Evolutionary conservation across 352 stramenopile genomes (phyloP).

Genomic region (Globisporangium canariense): DNA sequence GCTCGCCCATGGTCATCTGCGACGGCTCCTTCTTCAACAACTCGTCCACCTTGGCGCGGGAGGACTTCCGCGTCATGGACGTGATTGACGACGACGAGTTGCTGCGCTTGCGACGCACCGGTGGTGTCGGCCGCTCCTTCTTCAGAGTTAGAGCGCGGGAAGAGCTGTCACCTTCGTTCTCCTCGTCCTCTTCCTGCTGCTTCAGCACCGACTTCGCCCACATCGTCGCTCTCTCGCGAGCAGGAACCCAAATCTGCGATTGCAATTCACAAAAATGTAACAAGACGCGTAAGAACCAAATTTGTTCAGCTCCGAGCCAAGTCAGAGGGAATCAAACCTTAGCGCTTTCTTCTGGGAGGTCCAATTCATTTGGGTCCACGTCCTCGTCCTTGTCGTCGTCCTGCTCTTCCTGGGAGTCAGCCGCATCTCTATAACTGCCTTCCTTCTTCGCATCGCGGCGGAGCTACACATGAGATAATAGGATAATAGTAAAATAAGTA

Average conservation of each 20-base stretch:
- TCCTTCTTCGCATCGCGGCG: conserved; percentile 49
- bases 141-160: conserved; percentile 26
- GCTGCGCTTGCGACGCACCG: conserved; percentile 46
- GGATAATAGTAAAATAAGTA: background rate
- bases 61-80: conserved; percentile 24
- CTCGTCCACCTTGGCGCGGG: conserved; percentile 50
- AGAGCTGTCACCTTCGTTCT: conserved; percentile 15
- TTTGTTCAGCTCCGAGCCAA: background rate
- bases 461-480: conserved; percentile 18
- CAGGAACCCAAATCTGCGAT: conserved; percentile 57
- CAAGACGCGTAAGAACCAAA: background rate
- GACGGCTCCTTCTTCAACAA: conserved; percentile 67
- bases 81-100: conserved; percentile 48
- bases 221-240: conserved; percentile 64
- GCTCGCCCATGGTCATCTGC: conserved; percentile 83
- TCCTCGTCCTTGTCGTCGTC: conserved; percentile 41
- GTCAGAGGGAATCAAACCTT: background rate
- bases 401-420: conserved; percentile 31
- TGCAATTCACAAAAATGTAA: background rate
- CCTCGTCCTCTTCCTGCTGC: conserved; percentile 35
- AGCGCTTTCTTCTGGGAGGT: conserved; percentile 37
- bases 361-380: conserved; percentile 36
- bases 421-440: conserved; percentile 31
- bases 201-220: conserved; percentile 67
- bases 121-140: conserved; percentile 24